Conservation (phyloP, 352 stramenopile genomes). For the Globisporangium alternatum region DNA sequence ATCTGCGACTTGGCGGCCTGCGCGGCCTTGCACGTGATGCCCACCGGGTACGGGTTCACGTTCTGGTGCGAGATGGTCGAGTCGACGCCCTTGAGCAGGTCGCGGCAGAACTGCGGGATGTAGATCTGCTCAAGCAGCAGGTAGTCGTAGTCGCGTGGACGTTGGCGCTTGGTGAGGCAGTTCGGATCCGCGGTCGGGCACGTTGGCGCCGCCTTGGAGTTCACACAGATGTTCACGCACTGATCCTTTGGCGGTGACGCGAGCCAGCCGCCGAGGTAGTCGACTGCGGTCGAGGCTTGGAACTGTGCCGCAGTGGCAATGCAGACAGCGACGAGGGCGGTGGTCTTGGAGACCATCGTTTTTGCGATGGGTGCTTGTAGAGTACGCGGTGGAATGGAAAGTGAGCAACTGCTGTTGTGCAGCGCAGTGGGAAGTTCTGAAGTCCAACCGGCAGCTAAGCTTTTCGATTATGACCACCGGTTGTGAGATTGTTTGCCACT, state of each 20-base stretch:
- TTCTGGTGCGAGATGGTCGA: conserved; percentile 83
- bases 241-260: conserved; percentile 37
- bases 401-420: not conserved
- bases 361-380: not conserved
- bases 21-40: conserved; percentile 38
- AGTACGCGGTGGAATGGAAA: not conserved
- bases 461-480: too few species aligned
- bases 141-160: conserved; percentile 72
- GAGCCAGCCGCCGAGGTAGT: conserved; percentile 67
- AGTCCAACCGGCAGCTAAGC: too few species aligned
- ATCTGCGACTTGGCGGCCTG: conserved; percentile 40
- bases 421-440: too few species aligned
- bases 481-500: too few species aligned
- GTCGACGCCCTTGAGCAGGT: conserved; percentile 65
- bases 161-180: conserved; percentile 60
- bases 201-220: conserved; percentile 47
- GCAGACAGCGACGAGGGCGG: conserved; percentile 8
- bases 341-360: conserved; percentile 19
- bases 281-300: conserved; percentile 24
- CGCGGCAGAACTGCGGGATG: conserved; percentile 75
- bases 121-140: conserved; percentile 74
- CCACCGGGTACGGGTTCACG: conserved; percentile 55
- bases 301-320: conserved; percentile 5
- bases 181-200: conserved; percentile 48
- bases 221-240: conserved; percentile 75